Conservation (phyloP, 2,329 filamentous ascomycete genomes). For the Colletotrichum theobromicola region DNA sequence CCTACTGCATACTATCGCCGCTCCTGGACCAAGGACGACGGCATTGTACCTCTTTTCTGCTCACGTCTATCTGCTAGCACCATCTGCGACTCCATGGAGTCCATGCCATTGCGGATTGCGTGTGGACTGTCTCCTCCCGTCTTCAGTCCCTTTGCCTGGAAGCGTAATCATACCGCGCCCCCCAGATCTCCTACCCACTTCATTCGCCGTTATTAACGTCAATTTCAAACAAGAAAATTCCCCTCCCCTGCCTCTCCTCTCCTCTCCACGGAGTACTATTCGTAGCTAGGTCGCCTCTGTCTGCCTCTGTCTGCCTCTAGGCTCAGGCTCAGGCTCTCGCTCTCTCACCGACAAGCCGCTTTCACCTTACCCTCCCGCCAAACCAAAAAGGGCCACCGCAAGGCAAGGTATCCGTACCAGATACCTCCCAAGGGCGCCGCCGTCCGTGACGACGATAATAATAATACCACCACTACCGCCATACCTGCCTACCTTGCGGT, state of each 20-base stretch:
- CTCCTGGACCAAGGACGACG: background rate
- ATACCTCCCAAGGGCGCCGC: background rate
- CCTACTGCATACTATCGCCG: conserved; percentile 10
- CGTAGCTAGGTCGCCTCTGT: background rate
- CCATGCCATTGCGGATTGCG: background rate
- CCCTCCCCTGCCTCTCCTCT: background rate
- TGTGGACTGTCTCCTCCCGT: background rate
- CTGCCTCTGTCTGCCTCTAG: background rate
- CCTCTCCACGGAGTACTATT: background rate
- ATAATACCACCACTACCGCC: background rate
- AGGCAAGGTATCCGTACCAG: background rate
- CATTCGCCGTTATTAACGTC: conserved; percentile 8
- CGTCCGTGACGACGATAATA: background rate
- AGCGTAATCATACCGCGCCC: background rate
- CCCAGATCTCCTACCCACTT: background rate
- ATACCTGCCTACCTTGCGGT: background rate
- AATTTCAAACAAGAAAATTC: background rate
- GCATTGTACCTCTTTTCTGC: background rate
- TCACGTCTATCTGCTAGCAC: background rate
- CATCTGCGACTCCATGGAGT: background rate
- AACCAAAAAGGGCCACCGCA: background rate
- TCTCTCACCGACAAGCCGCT: background rate
- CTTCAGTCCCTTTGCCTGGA: background rate
- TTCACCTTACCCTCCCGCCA: background rate
- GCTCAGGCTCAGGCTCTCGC: background rate